Conservation (phyloP, 2,329 filamentous ascomycete genomes). For the Trichoderma lentiforme region DNA sequence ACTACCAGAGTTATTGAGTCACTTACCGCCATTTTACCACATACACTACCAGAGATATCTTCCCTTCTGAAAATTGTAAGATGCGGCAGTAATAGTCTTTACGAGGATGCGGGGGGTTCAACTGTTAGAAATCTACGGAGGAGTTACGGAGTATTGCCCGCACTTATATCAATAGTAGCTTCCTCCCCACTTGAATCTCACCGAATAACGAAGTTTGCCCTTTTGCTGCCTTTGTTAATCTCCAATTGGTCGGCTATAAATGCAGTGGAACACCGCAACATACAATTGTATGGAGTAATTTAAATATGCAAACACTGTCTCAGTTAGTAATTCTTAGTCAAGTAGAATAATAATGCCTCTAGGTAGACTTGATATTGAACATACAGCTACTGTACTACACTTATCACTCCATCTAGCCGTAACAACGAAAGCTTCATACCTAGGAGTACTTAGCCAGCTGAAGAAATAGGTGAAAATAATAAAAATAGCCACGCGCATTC, state of each 20-base stretch:
- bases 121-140: background rate
- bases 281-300: background rate
- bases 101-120: background rate
- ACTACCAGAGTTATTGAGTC: too few relatives aligned
- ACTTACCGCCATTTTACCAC: constrained; percentile 24
- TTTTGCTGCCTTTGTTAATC: background rate
- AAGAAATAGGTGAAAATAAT: background rate
- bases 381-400: background rate
- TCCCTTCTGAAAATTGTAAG: background rate
- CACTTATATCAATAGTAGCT: background rate
- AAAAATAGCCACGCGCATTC: background rate
- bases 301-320: background rate
- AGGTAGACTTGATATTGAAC: background rate
- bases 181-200: constrained; percentile 4
- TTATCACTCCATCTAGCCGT: background rate
- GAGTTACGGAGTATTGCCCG: background rate
- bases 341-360: background rate
- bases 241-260: background rate
- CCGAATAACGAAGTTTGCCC: background rate
- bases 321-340: background rate
- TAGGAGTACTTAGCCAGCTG: background rate
- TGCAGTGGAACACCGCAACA: background rate
- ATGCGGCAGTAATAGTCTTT: background rate
- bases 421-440: background rate
- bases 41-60: background rate